These are phyloP conservation scores for Verticillium zaregamsianum DNA, from an alignment of 2,329 filamentous ascomycete genomes.

Conservation along the genomic window DNA sequence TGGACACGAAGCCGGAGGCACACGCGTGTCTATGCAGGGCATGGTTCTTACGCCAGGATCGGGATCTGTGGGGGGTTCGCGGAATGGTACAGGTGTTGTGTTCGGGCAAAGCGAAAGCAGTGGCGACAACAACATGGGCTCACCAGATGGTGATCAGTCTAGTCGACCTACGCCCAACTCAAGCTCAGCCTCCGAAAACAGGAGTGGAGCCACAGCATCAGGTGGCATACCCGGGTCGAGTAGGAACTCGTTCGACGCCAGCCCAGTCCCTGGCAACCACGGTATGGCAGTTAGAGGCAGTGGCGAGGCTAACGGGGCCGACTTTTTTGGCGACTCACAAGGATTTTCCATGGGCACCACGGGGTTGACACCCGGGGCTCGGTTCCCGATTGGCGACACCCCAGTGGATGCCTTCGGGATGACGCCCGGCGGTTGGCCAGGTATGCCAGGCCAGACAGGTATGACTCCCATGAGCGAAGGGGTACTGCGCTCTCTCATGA, in stretches of 20 bases:
- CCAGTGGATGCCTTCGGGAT: conserved; percentile 37
- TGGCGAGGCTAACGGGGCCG: conserved; percentile 28
- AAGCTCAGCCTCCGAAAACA: conserved; percentile 42
- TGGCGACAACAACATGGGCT: conserved; percentile 42
- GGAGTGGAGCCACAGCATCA: conserved; percentile 16
- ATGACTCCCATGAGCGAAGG: conserved; percentile 55
- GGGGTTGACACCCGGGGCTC: conserved; percentile 27
- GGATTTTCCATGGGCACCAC: conserved; percentile 31
- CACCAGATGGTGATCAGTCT: conserved; percentile 45
- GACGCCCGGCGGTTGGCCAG: conserved; percentile 36
- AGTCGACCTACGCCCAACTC: conserved; percentile 58
- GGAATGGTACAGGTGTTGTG: conserved; percentile 22
- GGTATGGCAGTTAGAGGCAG: conserved; percentile 31
- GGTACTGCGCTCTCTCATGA: conserved; percentile 53
- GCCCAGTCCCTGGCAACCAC: conserved; percentile 42
- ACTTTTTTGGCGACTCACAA: conserved; percentile 34
- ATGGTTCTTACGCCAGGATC: conserved; percentile 10
- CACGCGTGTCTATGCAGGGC: conserved; percentile 12
- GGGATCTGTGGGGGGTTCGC: conserved; percentile 9
- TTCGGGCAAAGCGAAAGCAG: conserved; percentile 38
- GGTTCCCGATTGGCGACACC: conserved; percentile 30
- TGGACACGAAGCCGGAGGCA: not conserved
- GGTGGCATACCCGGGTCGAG: conserved; percentile 29
- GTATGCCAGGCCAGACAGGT: conserved; percentile 35
- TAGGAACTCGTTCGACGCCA: conserved; percentile 46